Evolutionary conservation across 768 basidiomycete species (phyloP).

Genomic region (Chlorophyllum brunneum): DNA sequence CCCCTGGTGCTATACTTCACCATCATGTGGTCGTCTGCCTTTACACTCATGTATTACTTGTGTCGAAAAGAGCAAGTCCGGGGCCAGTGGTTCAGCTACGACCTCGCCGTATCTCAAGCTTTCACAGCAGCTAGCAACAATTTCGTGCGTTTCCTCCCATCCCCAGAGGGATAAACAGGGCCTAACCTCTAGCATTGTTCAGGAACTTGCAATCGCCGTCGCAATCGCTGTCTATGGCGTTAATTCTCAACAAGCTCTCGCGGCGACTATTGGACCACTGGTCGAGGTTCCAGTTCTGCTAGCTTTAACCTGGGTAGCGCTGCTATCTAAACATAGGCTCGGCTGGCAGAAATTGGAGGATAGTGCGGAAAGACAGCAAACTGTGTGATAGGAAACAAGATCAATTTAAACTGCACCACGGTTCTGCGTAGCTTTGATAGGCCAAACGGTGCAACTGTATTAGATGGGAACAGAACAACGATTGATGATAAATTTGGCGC

Average conservation of each 20-base stretch:
- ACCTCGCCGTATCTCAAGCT: conserved; percentile 71
- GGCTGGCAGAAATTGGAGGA: conserved; percentile 29
- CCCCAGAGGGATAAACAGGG: not conserved
- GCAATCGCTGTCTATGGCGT: conserved; percentile 70
- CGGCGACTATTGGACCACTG: conserved; percentile 76
- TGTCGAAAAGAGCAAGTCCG: conserved; percentile 26
- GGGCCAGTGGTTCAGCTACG: conserved; percentile 42
- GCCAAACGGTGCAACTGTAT: too few relatives aligned
- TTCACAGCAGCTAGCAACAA: conserved; percentile 84
- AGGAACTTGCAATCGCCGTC: conserved; percentile 62
- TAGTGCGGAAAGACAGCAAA: not conserved
- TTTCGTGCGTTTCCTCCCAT: conserved; percentile 41
- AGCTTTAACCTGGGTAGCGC: conserved; percentile 55
- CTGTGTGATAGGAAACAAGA: not conserved
- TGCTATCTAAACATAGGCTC: conserved; percentile 38
- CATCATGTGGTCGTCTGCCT: conserved; percentile 51
- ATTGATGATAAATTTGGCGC: too few relatives aligned
- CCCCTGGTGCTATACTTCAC: conserved; percentile 78
- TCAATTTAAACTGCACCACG: too few relatives aligned
- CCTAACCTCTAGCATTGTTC: not conserved
- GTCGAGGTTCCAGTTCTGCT: conserved; percentile 76
- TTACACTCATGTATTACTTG: conserved; percentile 32
- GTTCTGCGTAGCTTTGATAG: too few relatives aligned
- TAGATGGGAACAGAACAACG: too few relatives aligned
- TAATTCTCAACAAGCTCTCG: conserved; percentile 73